Conservation (phyloP, 441 rosid species). For the Aleurites moluccanus region DNA sequence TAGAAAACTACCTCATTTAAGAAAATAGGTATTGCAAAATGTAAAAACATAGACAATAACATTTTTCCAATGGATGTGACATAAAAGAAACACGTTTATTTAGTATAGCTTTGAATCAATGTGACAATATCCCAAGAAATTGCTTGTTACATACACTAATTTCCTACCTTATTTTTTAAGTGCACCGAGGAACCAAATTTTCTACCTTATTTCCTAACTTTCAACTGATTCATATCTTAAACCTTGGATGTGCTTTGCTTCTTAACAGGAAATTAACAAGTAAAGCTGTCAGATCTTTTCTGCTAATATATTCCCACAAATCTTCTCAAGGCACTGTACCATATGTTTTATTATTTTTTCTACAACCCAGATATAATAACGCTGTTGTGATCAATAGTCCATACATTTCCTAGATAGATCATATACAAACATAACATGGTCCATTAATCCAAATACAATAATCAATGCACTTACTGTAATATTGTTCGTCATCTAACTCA, state of each 20-base stretch:
- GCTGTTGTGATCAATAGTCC: not conserved
- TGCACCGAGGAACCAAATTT: not conserved
- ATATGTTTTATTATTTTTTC: not conserved
- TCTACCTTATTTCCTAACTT: not conserved
- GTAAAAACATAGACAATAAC: not conserved
- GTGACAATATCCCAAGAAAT: slow-evolving; percentile 5
- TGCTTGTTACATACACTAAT: not conserved
- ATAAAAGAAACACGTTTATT: not conserved
- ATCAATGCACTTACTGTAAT: slow-evolving; percentile 47
- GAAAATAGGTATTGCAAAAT: not conserved
- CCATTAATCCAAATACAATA: slow-evolving; percentile 4
- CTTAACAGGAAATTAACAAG: not conserved
- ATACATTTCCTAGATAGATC: slow-evolving; percentile 10
- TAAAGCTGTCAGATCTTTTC: not conserved
- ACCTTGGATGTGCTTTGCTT: not conserved
- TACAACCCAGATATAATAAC: not conserved
- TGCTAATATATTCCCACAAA: not conserved
- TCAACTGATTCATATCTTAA: not conserved
- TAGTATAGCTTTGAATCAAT: not conserved
- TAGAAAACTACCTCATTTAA: not conserved
- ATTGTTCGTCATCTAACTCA: slow-evolving; percentile 42
- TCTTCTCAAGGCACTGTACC: not conserved
- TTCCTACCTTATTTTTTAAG: not conserved
- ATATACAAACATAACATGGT: not conserved
- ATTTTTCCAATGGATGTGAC: not conserved